Conservation (phyloP, 1,139 yeast species). For the Blastobotrys ciferrii region DNA sequence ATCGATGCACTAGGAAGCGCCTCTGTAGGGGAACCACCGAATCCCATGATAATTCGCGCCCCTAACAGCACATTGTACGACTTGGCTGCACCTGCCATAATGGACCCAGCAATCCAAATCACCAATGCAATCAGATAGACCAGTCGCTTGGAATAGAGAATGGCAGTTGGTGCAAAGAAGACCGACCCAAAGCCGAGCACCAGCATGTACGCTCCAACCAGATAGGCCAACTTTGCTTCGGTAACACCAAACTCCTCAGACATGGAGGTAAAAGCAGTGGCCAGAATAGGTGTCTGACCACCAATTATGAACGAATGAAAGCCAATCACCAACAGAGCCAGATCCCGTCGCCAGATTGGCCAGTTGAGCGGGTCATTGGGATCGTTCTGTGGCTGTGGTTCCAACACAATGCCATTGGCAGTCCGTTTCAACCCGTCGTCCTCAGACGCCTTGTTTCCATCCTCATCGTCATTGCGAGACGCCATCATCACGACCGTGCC, state of each 20-base stretch:
- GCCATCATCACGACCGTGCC: conserved; percentile 47
- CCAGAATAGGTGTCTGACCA: conserved; percentile 61
- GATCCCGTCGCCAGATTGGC: conserved; percentile 60
- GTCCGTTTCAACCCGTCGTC: conserved; percentile 44
- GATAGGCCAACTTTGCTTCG: conserved; percentile 47
- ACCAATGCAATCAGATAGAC: conserved; percentile 53
- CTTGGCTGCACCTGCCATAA: conserved; percentile 54
- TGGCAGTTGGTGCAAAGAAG: conserved; percentile 57
- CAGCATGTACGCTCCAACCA: conserved; percentile 62
- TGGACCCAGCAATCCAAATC: conserved; percentile 51
- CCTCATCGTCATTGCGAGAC: conserved; percentile 20
- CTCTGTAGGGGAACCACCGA: conserved; percentile 63
- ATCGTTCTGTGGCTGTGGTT: conserved; percentile 74
- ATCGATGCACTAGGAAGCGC: conserved; percentile 61
- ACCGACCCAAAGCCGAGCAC: conserved; percentile 59
- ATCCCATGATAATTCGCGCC: conserved; percentile 56
- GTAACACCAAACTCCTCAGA: conserved; percentile 46
- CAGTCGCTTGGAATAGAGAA: conserved; percentile 57
- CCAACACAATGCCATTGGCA: conserved; percentile 54
- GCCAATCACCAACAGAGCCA: conserved; percentile 53
- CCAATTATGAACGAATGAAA: conserved; percentile 61
- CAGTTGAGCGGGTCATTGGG: conserved; percentile 77
- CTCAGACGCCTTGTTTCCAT: conserved; percentile 14
- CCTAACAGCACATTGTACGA: conserved; percentile 53
- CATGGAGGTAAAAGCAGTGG: conserved; percentile 52